Conservation (phyloP, 306 rosid genomes). For the Canavalia ensiformis region DNA sequence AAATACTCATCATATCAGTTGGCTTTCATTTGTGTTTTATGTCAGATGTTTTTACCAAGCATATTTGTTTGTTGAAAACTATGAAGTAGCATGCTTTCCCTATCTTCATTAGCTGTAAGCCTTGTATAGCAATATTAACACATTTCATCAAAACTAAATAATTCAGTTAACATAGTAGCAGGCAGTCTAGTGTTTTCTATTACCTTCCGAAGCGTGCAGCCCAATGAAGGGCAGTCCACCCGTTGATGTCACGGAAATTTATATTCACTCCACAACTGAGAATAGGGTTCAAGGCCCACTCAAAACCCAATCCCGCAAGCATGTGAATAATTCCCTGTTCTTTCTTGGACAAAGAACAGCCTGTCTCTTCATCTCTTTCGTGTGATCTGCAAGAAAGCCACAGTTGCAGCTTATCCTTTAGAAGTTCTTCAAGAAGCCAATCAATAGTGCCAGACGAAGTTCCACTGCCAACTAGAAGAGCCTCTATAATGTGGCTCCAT, state of each 20-base stretch:
- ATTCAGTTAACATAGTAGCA: not conserved
- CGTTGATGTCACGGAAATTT: slow-evolving; percentile 94
- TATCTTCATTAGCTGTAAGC: slow-evolving; percentile 19
- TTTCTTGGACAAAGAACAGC: slow-evolving; percentile 83
- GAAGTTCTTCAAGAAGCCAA: slow-evolving; percentile 93
- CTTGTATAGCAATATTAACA: slow-evolving; percentile 30
- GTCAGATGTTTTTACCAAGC: not conserved
- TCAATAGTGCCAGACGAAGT: slow-evolving; percentile 64
- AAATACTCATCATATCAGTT: not conserved
- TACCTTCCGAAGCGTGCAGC: slow-evolving; percentile 99
- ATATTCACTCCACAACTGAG: slow-evolving; percentile 83
- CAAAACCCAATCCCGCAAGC: slow-evolving; percentile 94
- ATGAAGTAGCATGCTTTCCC: slow-evolving; percentile 25
- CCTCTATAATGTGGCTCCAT: slow-evolving; percentile 77
- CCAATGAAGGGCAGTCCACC: slow-evolving; percentile 98
- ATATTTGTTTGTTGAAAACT: slow-evolving; percentile 32
- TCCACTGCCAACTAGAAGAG: slow-evolving; percentile 78
- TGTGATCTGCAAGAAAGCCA: slow-evolving; percentile 77
- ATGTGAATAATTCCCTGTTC: slow-evolving; percentile 94
- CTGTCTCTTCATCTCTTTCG: slow-evolving; percentile 55
- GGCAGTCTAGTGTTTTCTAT: slow-evolving; percentile 18
- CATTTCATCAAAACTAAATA: slow-evolving; percentile 13
- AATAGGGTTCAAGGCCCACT: slow-evolving; percentile 91
- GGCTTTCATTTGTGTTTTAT: slow-evolving; percentile 15
- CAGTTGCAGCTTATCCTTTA: slow-evolving; percentile 77